These are phyloP conservation scores for Hippophae gyantsensis DNA, from an alignment of 306 rosid genomes.

Conservation along the genomic window DNA sequence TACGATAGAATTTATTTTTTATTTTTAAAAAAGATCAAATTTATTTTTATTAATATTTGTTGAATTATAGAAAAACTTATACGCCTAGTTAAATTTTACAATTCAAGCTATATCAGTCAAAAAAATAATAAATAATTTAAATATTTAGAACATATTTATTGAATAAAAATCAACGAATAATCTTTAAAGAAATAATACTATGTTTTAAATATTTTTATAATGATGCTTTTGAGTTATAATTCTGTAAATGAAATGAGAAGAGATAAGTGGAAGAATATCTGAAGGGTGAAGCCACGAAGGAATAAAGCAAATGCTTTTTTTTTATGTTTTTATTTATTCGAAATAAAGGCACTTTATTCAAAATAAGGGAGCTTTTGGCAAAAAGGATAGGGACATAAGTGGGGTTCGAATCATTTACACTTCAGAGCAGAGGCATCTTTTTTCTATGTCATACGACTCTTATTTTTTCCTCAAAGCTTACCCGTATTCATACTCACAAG, in stretches of 20 bases:
- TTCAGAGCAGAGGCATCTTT: constrained; percentile 23
- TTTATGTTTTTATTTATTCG: constrained; percentile 40
- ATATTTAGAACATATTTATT: no score
- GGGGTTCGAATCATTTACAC: constrained; percentile 57
- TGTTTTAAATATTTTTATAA: no score
- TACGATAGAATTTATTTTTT: no score
- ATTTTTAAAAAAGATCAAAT: no score
- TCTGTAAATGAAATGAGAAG: not conserved
- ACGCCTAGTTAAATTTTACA: no score
- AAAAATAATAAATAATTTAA: no score
- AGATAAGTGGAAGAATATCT: constrained; percentile 18
- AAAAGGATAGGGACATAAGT: constrained; percentile 29
- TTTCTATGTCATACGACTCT: not conserved
- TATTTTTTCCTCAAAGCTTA: not conserved
- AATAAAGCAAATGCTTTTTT: constrained; percentile 55
- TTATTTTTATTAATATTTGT: no score
- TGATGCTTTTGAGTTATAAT: no score
- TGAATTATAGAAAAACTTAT: no score
- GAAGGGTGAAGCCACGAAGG: constrained; percentile 20
- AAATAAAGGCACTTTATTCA: constrained; percentile 52
- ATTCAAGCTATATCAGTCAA: no score
- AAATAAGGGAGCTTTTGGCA: constrained; percentile 51
- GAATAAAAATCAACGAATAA: no score
- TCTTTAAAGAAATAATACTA: no score
- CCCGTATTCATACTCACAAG: not conserved